Percentiles rank a stretch among this genome's conserved stretches.
phyloP scores from a whole-genome alignment of 2,329 filamentous ascomycete species.

The Arthrobotrys sphaeroides region DNA sequence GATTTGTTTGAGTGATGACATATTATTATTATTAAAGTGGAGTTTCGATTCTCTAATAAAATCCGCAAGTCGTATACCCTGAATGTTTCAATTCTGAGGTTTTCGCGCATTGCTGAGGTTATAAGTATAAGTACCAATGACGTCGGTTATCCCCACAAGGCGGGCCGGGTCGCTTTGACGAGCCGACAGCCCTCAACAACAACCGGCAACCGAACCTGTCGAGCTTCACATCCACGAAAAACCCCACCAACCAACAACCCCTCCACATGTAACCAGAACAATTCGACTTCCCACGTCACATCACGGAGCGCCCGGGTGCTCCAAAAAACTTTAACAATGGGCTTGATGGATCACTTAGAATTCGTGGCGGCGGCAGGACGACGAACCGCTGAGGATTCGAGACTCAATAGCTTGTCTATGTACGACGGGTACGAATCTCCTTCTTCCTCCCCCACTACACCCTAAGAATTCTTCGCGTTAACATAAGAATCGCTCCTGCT shows the following conservation, averaged over 20 bases:
- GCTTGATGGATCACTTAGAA: neutral
- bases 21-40: too few relatives aligned
- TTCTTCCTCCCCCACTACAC: too few relatives aligned
- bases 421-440: too few relatives aligned
- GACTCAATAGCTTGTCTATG: too few relatives aligned
- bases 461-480: too few relatives aligned
- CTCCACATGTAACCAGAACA: neutral
- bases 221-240: neutral
- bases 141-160: constrained; percentile 6
- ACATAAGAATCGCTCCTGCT: too few relatives aligned
- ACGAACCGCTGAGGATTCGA: neutral
- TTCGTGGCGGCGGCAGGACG: neutral
- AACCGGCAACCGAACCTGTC: neutral
- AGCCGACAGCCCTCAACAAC: neutral
- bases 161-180: neutral
- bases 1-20: constrained; percentile 12
- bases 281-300: too few relatives aligned
- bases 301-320: too few relatives aligned
- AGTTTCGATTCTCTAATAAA: too few relatives aligned
- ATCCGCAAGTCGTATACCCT: too few relatives aligned
- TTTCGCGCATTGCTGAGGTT: neutral
- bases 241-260: neutral
- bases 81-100: too few relatives aligned
- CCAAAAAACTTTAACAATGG: too few relatives aligned
- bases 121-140: neutral